phyloP scores from a whole-genome alignment of 108 stramenopile genomes.

The Parmales sp. region DNA sequence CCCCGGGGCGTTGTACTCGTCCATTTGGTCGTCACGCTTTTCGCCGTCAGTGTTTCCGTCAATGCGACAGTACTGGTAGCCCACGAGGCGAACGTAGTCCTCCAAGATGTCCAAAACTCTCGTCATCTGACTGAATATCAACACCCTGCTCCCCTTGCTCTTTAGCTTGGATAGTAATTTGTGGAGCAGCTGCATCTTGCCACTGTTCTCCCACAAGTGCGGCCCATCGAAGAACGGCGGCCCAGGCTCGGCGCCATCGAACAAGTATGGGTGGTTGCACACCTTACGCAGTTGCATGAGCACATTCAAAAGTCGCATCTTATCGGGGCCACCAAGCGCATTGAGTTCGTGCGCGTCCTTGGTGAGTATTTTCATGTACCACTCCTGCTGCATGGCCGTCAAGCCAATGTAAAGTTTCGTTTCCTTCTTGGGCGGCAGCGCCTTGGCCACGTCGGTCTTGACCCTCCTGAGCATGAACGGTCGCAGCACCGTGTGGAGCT shows the following conservation, averaged over 20 bases:
- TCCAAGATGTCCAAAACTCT: conserved; percentile 91
- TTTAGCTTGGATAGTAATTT: conserved; percentile 91
- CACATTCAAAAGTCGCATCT: conserved; percentile 81
- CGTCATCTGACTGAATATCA: conserved; percentile 97
- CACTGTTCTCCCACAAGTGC: conserved; percentile 93
- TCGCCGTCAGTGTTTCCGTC: conserved; percentile 94
- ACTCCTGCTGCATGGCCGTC: conserved; percentile 88
- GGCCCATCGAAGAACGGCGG: conserved; percentile 94
- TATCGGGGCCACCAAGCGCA: conserved; percentile 81
- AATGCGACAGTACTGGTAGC: conserved; percentile 86
- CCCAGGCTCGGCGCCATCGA: conserved; percentile 92
- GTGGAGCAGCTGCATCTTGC: conserved; percentile 79
- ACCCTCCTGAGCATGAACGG: conserved; percentile 98
- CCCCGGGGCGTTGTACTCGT: conserved; percentile 83
- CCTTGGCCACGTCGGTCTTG: conserved; percentile 90
- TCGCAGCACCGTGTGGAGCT: conserved; percentile 87
- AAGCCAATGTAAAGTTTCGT: conserved; percentile 83
- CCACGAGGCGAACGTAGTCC: conserved; percentile 75
- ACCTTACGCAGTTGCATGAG: conserved; percentile 97
- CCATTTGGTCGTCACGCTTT: conserved; percentile 83
- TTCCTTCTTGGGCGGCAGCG: conserved; percentile 91
- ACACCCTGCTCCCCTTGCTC: conserved; percentile 74
- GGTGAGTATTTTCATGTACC: conserved; percentile 79
- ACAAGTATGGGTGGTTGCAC: conserved; percentile 99
- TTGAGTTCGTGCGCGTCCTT: conserved; percentile 89